phyloP scores from a whole-genome alignment of 257 asterid genomes.

The Osmanthus fragrans region DNA sequence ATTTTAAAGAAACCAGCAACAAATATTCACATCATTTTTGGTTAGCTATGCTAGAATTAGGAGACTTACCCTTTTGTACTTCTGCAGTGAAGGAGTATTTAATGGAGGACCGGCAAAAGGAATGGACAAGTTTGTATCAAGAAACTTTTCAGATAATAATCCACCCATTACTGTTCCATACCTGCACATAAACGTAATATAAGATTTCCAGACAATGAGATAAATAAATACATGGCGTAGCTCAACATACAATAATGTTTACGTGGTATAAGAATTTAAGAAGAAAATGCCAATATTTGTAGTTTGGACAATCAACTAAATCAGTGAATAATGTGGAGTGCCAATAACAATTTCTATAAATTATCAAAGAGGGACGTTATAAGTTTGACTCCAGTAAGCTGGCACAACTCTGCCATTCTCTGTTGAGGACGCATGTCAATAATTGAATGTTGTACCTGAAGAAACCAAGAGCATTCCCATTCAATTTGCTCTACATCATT shows the following conservation, averaged over 20 bases:
- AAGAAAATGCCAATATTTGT: too few species aligned
- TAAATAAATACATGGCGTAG: background rate
- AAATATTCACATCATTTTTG: background rate
- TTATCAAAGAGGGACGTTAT: slow-evolving; percentile 67
- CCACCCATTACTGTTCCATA: slow-evolving; percentile 99
- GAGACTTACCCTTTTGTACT: too few species aligned
- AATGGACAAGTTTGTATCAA: slow-evolving; percentile 79
- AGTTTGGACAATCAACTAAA: too few species aligned
- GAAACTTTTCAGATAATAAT: slow-evolving; percentile 85
- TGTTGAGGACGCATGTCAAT: slow-evolving; percentile 99
- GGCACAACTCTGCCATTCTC: slow-evolving; percentile 94
- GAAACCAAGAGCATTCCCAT: slow-evolving; percentile 18
- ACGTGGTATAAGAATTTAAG: background rate
- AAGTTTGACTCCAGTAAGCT: slow-evolving; percentile 83
- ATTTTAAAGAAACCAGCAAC: background rate
- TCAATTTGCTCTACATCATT: background rate
- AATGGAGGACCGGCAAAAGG: slow-evolving; percentile 90
- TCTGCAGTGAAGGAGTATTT: slow-evolving; percentile 94
- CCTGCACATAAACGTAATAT: slow-evolving; percentile 42
- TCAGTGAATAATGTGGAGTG: background rate
- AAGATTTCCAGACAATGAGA: slow-evolving; percentile 14
- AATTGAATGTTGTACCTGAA: slow-evolving; percentile 94
- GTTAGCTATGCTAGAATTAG: background rate
- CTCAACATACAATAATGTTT: background rate
- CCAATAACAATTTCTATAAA: too few species aligned